Base-by-base conservation (phyloP, 768 basidiomycete genomes). In the Xanthoconium stramineum region DNA sequence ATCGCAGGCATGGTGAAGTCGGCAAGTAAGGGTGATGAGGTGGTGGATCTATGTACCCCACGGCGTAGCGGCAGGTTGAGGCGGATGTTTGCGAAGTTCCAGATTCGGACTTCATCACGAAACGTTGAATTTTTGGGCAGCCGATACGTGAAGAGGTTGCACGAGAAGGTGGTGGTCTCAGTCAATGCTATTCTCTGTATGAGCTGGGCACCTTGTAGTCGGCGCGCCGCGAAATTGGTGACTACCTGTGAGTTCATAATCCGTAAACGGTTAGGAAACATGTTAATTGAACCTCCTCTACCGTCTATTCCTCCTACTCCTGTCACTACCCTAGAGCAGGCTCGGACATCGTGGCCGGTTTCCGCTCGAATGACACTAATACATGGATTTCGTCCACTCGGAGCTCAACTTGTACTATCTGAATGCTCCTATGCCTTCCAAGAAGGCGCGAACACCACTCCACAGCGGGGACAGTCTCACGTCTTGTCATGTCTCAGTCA, bases 131-230 rank as follows among this genome's bases (percentile, higher is more conserved):
- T n/a, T n/a, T n/a, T n/a, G n/a, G n/a, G n/a, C n/a, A n/a, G n/a
- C 90, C 89, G 7, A 86, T 99, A 52, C 88, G 94, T 57, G 91
- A 94, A 65, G 94, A 97, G 69, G 79, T 97, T 51, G 96, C 96
- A 17, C 83, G 90, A 66, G 92, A 98, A 67, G 91, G 95, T 95
- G 32, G 44, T 17, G n/a, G 36, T 54, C 46, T 39, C 6, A 6
- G 14, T 20, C 10, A 3, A 11, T 32, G 7, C n/a, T 15, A 47
- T 0, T 12, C 44, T 43, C 6, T 35, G 6, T 19, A 17, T 29
- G 38, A 2, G 56, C 57, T 67, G 39, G 62, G 29, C 13, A 12
- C 6, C 12, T 39, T 47, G 29, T 43, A 97, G 95, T 91, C 58
- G 95, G n/a, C n/a, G 92, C n/a, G 79, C 88, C 17, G 84, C 82